Evolutionary conservation across 345 rosid species (phyloP).

Genomic region (Eucalyptus victrix): DNA sequence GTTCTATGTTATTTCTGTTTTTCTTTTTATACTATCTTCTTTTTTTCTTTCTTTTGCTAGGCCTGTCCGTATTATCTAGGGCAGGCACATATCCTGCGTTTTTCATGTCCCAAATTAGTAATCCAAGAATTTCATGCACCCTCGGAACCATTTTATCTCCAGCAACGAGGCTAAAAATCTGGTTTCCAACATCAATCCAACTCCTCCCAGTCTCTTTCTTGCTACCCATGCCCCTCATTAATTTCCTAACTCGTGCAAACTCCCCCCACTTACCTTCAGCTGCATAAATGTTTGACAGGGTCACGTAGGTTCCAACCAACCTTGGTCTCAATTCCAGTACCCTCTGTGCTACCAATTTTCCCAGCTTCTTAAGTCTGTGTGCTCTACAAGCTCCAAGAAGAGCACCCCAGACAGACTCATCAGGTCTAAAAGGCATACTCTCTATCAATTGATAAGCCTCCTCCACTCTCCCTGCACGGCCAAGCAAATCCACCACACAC

Average conservation of each 20-base stretch:
- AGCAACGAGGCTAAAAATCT: conserved; percentile 49
- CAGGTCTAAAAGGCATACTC: conserved; percentile 62
- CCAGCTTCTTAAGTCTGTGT: conserved; percentile 31
- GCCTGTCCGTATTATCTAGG: neutral
- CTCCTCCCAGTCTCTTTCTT: conserved; percentile 82
- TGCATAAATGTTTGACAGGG: conserved; percentile 67
- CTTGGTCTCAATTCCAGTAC: conserved; percentile 52
- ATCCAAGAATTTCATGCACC: conserved; percentile 30
- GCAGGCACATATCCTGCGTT: conserved; percentile 45
- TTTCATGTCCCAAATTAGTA: conserved; percentile 37
- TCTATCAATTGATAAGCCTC: conserved; percentile 70
- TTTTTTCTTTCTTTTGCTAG: neutral
- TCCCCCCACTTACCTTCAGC: conserved; percentile 76
- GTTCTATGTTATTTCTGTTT: neutral
- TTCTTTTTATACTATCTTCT: neutral
- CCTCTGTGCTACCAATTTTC: conserved; percentile 56
- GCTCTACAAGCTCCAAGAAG: conserved; percentile 81
- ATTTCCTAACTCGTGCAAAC: conserved; percentile 50
- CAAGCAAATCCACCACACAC: conserved; percentile 80
- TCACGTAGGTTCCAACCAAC: conserved; percentile 52
- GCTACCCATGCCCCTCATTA: conserved; percentile 40
- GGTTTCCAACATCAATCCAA: conserved; percentile 65
- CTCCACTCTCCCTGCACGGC: conserved; percentile 75
- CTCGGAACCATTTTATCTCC: conserved; percentile 31
- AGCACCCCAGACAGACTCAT: conserved; percentile 81